Evolutionary conservation across 257 asterid genomes (phyloP), one percentile per base, ranked within the genome.

Genomic region (Jacaranda mimosifolia): DNA sequence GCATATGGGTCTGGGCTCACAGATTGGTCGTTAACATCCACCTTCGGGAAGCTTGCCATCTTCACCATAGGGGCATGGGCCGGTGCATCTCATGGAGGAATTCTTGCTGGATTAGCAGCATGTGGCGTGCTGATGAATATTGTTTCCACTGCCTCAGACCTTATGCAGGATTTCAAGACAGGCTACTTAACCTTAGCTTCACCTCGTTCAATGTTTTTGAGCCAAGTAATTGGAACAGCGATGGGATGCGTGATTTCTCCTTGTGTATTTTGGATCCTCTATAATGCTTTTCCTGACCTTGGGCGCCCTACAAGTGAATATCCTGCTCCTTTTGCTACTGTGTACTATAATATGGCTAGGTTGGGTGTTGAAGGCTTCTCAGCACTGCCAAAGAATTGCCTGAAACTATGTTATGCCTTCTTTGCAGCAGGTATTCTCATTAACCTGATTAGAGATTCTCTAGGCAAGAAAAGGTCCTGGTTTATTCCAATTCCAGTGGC

Each of bases 401-500:
- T 91, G 55, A 81, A 74, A 11, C 72, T 91, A 2, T 91, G 94
- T 72, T 89, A 85, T 9, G 83, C 71, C 3, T 89, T 89, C 85
- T 91, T 91, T 59, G 81, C 81, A 1, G 90, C 85, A 17, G 89
- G 94, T 21, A 80, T 91, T 35, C 60, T 83, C 7, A 81, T 89
- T 68, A 91, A 91, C 75, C 5, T 73, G 13, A 71, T 85, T 2
- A 83, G 88, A 67, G 97, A 91, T 57, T 70, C 75, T 17, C 15
- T 81, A 48, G 97, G 97, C 2, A 83, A 83, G 80, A 74, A 80
- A 39, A 63, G 83, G 51, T 77, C 86, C 0, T 72, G 83, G 87
- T 91, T 81, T 53, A 79, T 91, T 43, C 95, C 95, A 3, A 72
- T 89, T 45, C 97, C 97, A 3, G 88, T 91, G 94, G 94, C 94